Conservation (phyloP, 2,329 filamentous ascomycete genomes). For the Penicillium olsonii region DNA sequence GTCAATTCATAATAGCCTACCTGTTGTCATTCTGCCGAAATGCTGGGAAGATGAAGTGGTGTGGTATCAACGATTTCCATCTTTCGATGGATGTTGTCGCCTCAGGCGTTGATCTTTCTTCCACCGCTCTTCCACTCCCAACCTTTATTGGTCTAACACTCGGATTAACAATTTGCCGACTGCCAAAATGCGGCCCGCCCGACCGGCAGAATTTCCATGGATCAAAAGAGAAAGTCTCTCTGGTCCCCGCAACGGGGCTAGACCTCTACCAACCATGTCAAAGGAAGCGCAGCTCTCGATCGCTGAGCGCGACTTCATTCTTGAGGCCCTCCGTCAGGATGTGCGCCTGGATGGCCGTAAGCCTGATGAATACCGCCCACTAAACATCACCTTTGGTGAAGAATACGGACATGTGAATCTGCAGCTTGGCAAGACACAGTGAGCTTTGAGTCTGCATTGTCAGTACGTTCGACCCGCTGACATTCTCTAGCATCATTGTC, state of each 20-base stretch:
- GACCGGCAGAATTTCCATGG: constrained; percentile 21
- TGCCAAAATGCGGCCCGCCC: constrained; percentile 15
- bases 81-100: not conserved
- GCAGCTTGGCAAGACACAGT: constrained; percentile 87
- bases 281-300: constrained; percentile 87
- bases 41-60: not conserved
- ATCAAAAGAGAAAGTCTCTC: constrained; percentile 16
- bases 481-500: constrained; percentile 67
- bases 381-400: constrained; percentile 81
- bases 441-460: constrained; percentile 22
- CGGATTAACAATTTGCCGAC: not conserved
- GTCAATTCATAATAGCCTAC: constrained; percentile 25
- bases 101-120: constrained; percentile 3
- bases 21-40: constrained; percentile 43
- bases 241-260: constrained; percentile 25
- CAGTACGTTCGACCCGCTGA: not conserved
- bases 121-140: constrained; percentile 1
- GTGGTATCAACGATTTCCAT: not conserved
- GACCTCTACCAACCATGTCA: constrained; percentile 64
- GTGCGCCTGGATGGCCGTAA: constrained; percentile 81
- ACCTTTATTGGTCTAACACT: not conserved
- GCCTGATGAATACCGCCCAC: constrained; percentile 75
- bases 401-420: constrained; percentile 91
- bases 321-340: constrained; percentile 77
- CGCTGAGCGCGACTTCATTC: constrained; percentile 84